Conservation (phyloP, 192 early-diverging fungal species). For the Coemansia interrupta region DNA sequence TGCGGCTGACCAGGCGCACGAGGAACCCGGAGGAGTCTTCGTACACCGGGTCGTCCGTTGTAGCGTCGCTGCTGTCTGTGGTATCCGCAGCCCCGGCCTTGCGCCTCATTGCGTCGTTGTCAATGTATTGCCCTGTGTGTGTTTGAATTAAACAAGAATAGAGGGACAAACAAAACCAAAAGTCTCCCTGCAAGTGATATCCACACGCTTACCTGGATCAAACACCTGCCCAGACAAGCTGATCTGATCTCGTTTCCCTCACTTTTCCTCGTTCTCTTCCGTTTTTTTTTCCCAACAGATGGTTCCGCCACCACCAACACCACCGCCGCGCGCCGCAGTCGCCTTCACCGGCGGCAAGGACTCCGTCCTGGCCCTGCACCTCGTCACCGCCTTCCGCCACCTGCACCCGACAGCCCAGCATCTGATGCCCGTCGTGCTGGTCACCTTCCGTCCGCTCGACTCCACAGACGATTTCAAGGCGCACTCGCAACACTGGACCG, state of each 20-base stretch:
- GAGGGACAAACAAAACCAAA: neutral
- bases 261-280: too few species aligned
- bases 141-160: neutral
- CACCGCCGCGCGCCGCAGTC: slow-evolving; percentile 48
- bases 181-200: too few species aligned
- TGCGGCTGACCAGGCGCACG: slow-evolving; percentile 27
- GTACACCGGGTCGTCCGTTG: neutral
- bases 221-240: too few species aligned
- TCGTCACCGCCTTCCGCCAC: slow-evolving; percentile 25
- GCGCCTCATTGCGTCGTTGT: slow-evolving; percentile 11
- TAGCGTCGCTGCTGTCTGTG: neutral
- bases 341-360: slow-evolving; percentile 67
- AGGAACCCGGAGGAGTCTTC: slow-evolving; percentile 25
- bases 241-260: too few species aligned
- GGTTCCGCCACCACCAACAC: too few species aligned
- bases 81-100: neutral
- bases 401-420: too few species aligned
- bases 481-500: slow-evolving; percentile 51
- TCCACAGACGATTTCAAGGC: slow-evolving; percentile 54
- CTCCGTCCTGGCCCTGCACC: slow-evolving; percentile 53
- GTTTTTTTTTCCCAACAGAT: too few species aligned
- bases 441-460: slow-evolving; percentile 55
- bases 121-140: too few species aligned
- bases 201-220: too few species aligned
- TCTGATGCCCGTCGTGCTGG: slow-evolving; percentile 20